Base-by-base conservation (phyloP, 2,329 filamentous ascomycete genomes). In the Coniochaeta sp. region DNA sequence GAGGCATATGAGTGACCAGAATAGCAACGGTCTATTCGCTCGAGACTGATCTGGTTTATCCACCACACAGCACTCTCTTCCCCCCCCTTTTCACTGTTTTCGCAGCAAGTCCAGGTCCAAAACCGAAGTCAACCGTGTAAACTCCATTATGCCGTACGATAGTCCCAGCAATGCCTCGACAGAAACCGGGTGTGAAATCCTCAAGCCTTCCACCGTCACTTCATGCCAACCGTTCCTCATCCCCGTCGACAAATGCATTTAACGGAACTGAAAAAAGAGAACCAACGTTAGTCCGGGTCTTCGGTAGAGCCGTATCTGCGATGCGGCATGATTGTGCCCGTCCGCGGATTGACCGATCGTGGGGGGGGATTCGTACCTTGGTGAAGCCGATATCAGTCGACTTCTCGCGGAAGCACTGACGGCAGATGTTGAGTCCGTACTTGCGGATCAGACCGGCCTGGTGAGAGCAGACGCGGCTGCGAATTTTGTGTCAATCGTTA, bases 401-500 rank as follows among this genome's bases (percentile, higher is more conserved):
- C 82, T 88, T 88, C 82, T 89, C 86, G 73, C 86, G 83, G 84
- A 89, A 89, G 83, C 87, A 89, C 77, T 89, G 87, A 84, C 87
- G 86, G 85, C 87, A 89, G 76, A 89, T 86, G 81, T 96, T 91
- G 72, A 97, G 86, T 77, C 95, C 93, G 84, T 99, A 99, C 85
- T 99, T 99, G 85, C 95, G 93, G 88, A 99, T 96, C 72, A 99
- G 88, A 96, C 95, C 95, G 75, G 95, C 93, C 77, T 86, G 88
- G 90, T 99, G 93, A 77, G 92, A 91, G 91, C 83, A 86, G 75
- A 86, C 81, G 67, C 83, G 83, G 83, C 83, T 86, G 68, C 67
- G 68, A 54, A 66, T 3, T n/a, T 50, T 43, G n/a, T 64, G 60
- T 61, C 64, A 65, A 61, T 58, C 50, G 72, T 74, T 69, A 75